Base-by-base conservation (phyloP, 148 eudicot species). In the Heliosperma pusillum region DNA sequence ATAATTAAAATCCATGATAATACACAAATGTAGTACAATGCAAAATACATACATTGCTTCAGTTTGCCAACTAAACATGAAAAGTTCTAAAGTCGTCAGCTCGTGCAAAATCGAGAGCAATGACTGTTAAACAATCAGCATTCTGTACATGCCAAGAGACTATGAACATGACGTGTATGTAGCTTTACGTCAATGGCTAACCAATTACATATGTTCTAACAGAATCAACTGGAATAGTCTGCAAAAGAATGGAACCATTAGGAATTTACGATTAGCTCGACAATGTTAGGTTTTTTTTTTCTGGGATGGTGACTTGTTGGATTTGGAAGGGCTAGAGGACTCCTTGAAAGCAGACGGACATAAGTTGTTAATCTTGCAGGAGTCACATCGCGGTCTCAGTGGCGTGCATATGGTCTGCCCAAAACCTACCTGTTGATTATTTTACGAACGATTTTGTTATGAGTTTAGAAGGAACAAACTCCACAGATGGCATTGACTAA, bases 401-500 rank as follows among this genome's bases (percentile, higher is more conserved):
- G 98, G 98, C 36, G 91, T 90, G 67, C 98, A 95, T 40, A 95
- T 75, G 0, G 93, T 95, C 87, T 95, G 98, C 77, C 98, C 98
- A 77, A 95, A 95, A 11, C 97, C 97, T 24, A 94, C 98, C 98
- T 93, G 87, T 81, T 29, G 1, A 47, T 29, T 56, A 70, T 52
- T 52, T 10, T 20, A 69, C 15, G 10, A 62, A 7, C 3, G 13
- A 64, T 19, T 1, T 5, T 3, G 33, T 26, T 50, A 33, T 3
- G 60, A 16, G 24, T 13, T 36, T 36, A 52, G 24, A 58, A 26
- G 40, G 25, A 10, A 2, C 10, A 53, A 50, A 53, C 21, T 3
- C 36, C 21, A 36, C 44, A 12, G n/a, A 15, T 70, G 15, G 20
- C 57, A 24, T n/a, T 20, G 16, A 50, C 16, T 12, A 50, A 13